Evolutionary conservation across 305 asterid genomes (phyloP).

Genomic region (Rubia peregrina): DNA sequence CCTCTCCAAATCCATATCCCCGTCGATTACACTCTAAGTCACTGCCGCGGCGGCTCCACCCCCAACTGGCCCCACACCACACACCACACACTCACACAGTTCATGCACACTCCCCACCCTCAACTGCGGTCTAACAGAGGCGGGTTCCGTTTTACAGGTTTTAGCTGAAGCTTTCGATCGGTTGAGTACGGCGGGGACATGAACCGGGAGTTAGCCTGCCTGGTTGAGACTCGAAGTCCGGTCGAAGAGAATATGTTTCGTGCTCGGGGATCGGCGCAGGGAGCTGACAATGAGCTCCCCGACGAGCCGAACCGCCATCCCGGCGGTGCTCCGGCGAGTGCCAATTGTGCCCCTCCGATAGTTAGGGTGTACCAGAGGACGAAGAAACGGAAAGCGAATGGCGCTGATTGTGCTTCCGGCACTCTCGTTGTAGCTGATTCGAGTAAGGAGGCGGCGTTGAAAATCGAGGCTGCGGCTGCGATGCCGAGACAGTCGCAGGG

Average conservation of each 20-base stretch:
- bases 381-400: conserved; percentile 45
- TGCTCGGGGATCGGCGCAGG: conserved; percentile 19
- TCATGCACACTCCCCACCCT: not conserved
- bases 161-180: conserved; percentile 6
- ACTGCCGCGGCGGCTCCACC: conserved; percentile 6
- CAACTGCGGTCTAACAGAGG: conserved; percentile 1
- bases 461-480: conserved; percentile 22
- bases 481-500: conserved; percentile 21
- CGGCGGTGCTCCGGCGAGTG: conserved; percentile 26
- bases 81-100: not conserved
- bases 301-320: conserved; percentile 25
- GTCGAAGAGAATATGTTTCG: conserved; percentile 14
- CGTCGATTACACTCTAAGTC: conserved; percentile 3
- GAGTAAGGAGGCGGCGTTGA: conserved; percentile 15
- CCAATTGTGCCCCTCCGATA: conserved; percentile 15
- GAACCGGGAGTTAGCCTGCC: conserved; percentile 29
- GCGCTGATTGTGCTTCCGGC: conserved; percentile 3
- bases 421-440: conserved; percentile 13
- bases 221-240: conserved; percentile 18
- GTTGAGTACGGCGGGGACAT: conserved; percentile 2
- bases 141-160: not conserved
- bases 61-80: not conserved
- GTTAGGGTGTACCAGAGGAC: conserved; percentile 60
- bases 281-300: conserved; percentile 16
- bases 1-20: conserved; percentile 2